Base-by-base conservation (phyloP, 768 basidiomycete species). In the Mycena rebaudengoi region DNA sequence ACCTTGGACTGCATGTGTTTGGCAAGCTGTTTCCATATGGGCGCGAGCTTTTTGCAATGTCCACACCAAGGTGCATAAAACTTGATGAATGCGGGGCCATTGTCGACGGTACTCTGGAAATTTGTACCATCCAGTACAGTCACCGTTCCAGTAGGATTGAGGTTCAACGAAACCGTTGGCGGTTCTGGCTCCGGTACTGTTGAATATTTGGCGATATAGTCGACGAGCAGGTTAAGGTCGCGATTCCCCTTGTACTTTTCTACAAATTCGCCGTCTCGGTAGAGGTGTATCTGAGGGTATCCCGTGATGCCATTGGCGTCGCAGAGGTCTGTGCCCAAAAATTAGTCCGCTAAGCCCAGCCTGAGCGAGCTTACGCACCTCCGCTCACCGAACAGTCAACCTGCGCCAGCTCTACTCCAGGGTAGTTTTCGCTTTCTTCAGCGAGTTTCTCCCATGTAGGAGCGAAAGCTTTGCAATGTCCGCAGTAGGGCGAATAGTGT, bases 11-110 rank as follows among this genome's bases (percentile, higher is more conserved):
- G 85, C 84, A 96, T 88, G 21, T 79, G 78, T 49, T 78, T 75
- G 0, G 93, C 96, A 4, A 99, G 85, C 49, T 91, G 82, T 1
- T 79, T 79, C 94, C 95, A 99, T 0, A 80, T 83, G 52, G 90
- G 95, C 0, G 94, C 93, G 2, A 99, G 83, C 72, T 94, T 94
- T 80, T 98, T 96, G 85, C 97, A 99, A 77, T 99, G 96, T 5
- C 93, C 93, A 74, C 96, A 98, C 94, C 96, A 99, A 0, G 96
- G 96, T 0, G 96, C 97, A 74, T 86, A 99, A 81, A 93, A 99
- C 67, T 83, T 78, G 72, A 82, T 78, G 78, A 91, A 80, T 40
- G 84, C 74, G 51, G 86, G 75, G 46, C 82, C 80, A 60, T 79
- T 66, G 2, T 73, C 68, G 10, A 85, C 73, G 1, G 79, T 76